Evolutionary conservation across 805 yeast species (phyloP), one percentile per base, ranked within the genome.

Genomic region (Yamadazyma scolyti): DNA sequence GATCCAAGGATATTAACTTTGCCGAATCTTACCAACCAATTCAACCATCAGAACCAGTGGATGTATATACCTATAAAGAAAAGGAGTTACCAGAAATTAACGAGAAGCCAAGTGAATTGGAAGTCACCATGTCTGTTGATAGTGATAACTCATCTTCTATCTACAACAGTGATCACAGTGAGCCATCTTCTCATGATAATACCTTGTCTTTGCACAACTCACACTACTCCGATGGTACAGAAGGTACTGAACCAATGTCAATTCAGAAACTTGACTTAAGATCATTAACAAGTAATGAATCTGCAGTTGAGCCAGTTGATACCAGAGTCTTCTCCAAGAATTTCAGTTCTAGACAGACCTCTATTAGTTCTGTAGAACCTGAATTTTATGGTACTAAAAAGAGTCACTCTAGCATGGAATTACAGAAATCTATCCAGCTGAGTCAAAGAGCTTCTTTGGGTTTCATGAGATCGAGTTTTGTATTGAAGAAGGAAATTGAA

Each of bases 381-480:
- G 44, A 37, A 23, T 37, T n/a, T 36, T 18, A 37, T 36, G 32
- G 31, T n/a, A n/a, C n/a, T n/a, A n/a, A n/a, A n/a, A n/a, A n/a
- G n/a, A n/a, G n/a, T 21, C 34, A 31, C 25, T 20, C 26, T 17
- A 28, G 24, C 18, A 27, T 33, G 14, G 25, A 24, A 7, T 23
- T 37, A 17, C 45, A 41, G 31, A 31, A 30, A 30, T 37, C 44
- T 6, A 41, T 41, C 23, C 39, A 41, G 36, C 39, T 33, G 40
- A 41, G 48, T 28, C 48, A 43, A 36, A 47, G 65, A 28, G 70
- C 63, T 17, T 65, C 71, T 2, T 37, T 56, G 28, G 71, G 71
- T 0, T 65, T 65, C 42, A 65, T 65, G 71, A 58, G 65, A 47
- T 52, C 61, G 30, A 58, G 67, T 23, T 65, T 58, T 42, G 49